phyloP scores from a whole-genome alignment of 1,139 yeast species.

The Geotrichum citri-aurantii region DNA sequence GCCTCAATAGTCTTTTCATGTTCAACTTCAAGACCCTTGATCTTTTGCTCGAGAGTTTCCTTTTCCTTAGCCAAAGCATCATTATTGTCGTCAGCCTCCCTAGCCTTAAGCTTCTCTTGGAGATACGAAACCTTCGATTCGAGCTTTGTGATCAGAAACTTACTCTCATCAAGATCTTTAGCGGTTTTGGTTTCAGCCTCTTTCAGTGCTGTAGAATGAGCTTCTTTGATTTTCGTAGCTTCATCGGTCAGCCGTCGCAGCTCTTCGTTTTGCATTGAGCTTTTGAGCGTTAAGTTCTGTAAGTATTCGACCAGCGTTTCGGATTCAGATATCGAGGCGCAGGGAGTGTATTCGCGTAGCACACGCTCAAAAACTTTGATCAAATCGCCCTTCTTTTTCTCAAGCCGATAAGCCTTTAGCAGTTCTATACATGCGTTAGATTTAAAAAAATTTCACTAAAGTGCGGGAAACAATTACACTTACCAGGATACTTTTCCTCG shows the following conservation, averaged over 20 bases:
- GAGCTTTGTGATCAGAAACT: constrained; percentile 2
- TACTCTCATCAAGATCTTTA: constrained; percentile 4
- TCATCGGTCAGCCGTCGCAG: constrained; percentile 36
- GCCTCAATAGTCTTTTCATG: neutral
- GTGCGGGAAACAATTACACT: neutral
- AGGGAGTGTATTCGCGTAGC: constrained; percentile 74
- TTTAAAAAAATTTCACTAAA: neutral
- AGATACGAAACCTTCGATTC: constrained; percentile 3
- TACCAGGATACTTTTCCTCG: constrained; percentile 75
- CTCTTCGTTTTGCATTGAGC: constrained; percentile 52
- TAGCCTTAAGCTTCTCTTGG: constrained; percentile 1
- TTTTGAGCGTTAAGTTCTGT: constrained; percentile 56
- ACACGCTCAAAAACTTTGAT: constrained; percentile 64
- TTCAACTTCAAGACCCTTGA: constrained; percentile 30
- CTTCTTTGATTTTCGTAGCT: constrained; percentile 1
- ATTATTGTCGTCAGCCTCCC: constrained; percentile 15
- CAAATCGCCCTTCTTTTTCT: constrained; percentile 61
- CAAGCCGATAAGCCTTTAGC: constrained; percentile 76
- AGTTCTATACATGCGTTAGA: constrained; percentile 32
- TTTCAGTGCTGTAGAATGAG: constrained; percentile 6
- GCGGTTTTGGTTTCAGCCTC: constrained; percentile 3
- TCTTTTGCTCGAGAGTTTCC: constrained; percentile 19
- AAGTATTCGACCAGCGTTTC: constrained; percentile 66
- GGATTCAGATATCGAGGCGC: constrained; percentile 66
- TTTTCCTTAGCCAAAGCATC: constrained; percentile 8